These are phyloP conservation scores for Tricholoma sp. DNA, from an alignment of 768 basidiomycete genomes.

Conservation along the genomic window DNA sequence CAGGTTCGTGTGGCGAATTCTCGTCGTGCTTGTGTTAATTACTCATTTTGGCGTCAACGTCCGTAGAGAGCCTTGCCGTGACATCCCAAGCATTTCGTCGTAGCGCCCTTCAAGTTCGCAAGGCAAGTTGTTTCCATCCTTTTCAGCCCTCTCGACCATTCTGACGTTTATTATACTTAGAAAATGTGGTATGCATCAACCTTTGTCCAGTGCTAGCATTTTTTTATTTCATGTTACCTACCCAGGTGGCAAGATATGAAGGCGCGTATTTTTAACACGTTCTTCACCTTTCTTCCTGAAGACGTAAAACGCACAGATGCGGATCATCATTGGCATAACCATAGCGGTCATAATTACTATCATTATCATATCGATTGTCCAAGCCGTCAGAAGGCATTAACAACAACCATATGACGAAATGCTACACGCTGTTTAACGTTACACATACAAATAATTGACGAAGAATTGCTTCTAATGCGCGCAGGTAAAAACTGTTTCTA, in stretches of 20 bases:
- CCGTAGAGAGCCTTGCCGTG: slow-evolving; percentile 83
- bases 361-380: slow-evolving; percentile 90
- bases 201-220: background rate
- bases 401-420: too few species aligned
- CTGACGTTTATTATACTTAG: slow-evolving; percentile 28
- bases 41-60: slow-evolving; percentile 11
- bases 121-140: slow-evolving; percentile 45
- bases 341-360: slow-evolving; percentile 86
- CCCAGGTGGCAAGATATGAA: slow-evolving; percentile 96
- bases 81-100: slow-evolving; percentile 96
- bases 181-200: slow-evolving; percentile 78
- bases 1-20: slow-evolving; percentile 55
- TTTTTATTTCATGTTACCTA: slow-evolving; percentile 1
- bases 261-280: slow-evolving; percentile 34
- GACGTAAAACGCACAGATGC: slow-evolving; percentile 56
- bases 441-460: background rate
- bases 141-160: background rate
- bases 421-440: background rate
- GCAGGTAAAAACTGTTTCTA: too few species aligned
- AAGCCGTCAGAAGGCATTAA: slow-evolving; percentile 38
- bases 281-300: background rate
- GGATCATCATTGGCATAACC: slow-evolving; percentile 87
- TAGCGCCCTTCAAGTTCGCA: slow-evolving; percentile 92
- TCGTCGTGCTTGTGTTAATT: background rate
- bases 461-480: too few species aligned